Conservation (phyloP, 805 yeast species). For the Brettanomyces naardenensis region DNA sequence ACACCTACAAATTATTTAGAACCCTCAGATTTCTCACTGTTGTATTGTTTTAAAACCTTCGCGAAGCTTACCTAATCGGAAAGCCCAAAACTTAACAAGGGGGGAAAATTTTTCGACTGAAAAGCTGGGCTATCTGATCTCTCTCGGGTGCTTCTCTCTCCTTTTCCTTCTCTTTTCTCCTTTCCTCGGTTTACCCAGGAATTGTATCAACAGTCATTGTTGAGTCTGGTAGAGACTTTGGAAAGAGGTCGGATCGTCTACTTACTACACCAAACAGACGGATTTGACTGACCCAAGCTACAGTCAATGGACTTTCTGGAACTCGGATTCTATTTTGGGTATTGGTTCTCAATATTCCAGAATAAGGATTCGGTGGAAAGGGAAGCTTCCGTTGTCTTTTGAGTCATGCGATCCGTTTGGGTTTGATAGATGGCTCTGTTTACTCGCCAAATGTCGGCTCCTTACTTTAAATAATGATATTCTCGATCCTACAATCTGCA, state of each 20-base stretch:
- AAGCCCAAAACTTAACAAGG: no score
- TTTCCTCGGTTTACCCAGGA: background rate
- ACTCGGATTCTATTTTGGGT: background rate
- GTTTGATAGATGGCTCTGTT: background rate
- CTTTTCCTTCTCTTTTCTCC: background rate
- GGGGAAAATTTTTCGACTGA: no score
- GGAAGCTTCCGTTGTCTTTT: background rate
- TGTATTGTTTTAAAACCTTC: no score
- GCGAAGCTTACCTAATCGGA: no score
- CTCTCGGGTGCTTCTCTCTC: constrained; percentile 3
- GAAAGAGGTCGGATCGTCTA: background rate
- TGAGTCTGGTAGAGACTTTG: background rate
- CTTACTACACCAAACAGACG: background rate
- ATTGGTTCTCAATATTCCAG: background rate
- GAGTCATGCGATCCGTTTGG: background rate
- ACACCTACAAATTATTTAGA: no score
- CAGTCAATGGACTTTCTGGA: background rate
- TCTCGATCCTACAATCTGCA: constrained; percentile 1
- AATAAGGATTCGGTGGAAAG: no score
- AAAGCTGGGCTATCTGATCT: no score
- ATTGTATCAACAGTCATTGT: background rate
- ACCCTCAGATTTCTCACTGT: no score
- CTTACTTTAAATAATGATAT: constrained; percentile 1
- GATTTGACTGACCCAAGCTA: no score
- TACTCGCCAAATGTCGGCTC: background rate